phyloP scores from a whole-genome alignment of 768 basidiomycete genomes.

The Rhodotorula diobovata region DNA sequence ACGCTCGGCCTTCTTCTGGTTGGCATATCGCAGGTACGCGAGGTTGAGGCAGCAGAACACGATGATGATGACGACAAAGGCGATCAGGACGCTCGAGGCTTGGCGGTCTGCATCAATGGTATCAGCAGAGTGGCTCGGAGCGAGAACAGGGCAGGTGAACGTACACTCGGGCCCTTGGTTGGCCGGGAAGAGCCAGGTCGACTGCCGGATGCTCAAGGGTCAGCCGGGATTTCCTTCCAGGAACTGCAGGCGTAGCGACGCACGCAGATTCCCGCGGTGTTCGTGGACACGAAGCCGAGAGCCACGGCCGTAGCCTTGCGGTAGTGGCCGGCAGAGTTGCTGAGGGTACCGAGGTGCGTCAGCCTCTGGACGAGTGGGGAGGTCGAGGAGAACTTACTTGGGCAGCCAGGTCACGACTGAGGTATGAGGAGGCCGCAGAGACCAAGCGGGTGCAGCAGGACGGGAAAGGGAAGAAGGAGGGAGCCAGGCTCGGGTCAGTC shows the following conservation, averaged over 20 bases:
- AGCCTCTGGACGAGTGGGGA: no score
- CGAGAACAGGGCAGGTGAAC: background rate
- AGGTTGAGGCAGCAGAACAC: constrained; percentile 45
- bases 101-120: background rate
- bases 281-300: constrained; percentile 60
- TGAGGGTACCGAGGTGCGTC: no score
- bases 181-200: constrained; percentile 50
- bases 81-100: constrained; percentile 4
- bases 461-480: background rate
- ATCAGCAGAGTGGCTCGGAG: background rate
- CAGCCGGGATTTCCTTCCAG: constrained; percentile 52
- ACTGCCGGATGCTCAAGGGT: background rate
- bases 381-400: background rate
- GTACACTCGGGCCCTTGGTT: constrained; percentile 55
- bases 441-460: background rate
- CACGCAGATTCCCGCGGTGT: constrained; percentile 10
- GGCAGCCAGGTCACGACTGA: constrained; percentile 12
- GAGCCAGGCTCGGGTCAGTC: no score
- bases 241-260: background rate
- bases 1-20: constrained; percentile 11
- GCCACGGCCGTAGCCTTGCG: constrained; percentile 41
- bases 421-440: no score
- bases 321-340: constrained; percentile 28
- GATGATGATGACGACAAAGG: constrained; percentile 41
- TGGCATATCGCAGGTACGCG: constrained; percentile 43